Evolutionary conservation across 169 alveolate species (phyloP).

Genomic region (Babesia ovata): DNA sequence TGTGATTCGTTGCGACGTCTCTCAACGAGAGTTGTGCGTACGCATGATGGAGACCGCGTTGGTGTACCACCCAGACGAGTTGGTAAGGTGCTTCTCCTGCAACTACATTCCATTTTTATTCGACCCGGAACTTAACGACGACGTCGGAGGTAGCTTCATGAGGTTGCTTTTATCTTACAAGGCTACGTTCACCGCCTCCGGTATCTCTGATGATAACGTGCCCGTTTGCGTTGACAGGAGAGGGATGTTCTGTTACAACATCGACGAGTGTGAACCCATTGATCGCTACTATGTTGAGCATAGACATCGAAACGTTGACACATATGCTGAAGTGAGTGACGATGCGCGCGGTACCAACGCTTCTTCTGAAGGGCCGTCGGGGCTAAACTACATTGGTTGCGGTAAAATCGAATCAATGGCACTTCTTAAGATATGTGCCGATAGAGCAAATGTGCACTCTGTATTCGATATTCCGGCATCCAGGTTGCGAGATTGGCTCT

Average conservation of each 20-base stretch:
- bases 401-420: constrained; percentile 59
- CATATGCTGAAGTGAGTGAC: background rate
- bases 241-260: constrained; percentile 37
- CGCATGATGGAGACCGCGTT: constrained; percentile 63
- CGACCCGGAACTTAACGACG: constrained; percentile 55
- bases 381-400: background rate
- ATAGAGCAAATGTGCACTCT: constrained; percentile 38
- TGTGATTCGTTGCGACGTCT: constrained; percentile 24
- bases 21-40: constrained; percentile 33
- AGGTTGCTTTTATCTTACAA: constrained; percentile 56
- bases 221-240: constrained; percentile 36
- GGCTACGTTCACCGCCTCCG: constrained; percentile 54
- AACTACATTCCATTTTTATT: constrained; percentile 44
- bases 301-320: background rate
- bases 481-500: constrained; percentile 53
- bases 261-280: background rate
- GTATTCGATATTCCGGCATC: constrained; percentile 53
- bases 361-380: background rate
- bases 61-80: constrained; percentile 66
- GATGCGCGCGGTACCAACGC: background rate
- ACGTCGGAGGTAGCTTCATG: constrained; percentile 57
- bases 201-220: constrained; percentile 14
- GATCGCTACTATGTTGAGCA: background rate
- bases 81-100: constrained; percentile 42
- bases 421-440: constrained; percentile 48